phyloP scores from a whole-genome alignment of 2,329 filamentous ascomycete genomes.

The Curvularia eragrostidis region DNA sequence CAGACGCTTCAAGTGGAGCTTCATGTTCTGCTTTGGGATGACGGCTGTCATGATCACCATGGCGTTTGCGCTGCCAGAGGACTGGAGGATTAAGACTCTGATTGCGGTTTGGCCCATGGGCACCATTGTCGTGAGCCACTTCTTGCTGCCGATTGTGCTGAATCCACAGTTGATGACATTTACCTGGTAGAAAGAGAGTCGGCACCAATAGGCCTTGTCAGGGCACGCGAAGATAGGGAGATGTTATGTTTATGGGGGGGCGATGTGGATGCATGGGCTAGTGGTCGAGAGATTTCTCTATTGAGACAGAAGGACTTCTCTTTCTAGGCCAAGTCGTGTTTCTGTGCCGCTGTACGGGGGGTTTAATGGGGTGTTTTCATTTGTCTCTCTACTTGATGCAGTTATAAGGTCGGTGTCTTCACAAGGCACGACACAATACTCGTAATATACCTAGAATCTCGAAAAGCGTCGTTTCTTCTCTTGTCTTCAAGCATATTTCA shows the following conservation, averaged over 20 bases:
- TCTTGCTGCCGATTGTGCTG: conserved; percentile 73
- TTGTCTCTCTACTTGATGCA: not conserved
- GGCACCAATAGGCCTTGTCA: not conserved
- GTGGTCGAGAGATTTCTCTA: no score
- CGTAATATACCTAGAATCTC: not conserved
- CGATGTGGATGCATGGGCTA: not conserved
- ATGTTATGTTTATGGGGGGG: not conserved
- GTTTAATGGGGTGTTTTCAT: not conserved
- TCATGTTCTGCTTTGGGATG: conserved; percentile 68
- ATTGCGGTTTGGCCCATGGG: conserved; percentile 77
- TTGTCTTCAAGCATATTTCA: not conserved
- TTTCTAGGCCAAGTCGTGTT: not conserved
- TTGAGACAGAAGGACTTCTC: not conserved
- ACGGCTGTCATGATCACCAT: conserved; percentile 69
- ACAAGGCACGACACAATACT: not conserved
- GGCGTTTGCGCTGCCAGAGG: conserved; percentile 69
- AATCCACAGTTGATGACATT: conserved; percentile 84
- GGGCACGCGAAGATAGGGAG: not conserved
- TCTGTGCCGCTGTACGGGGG: not conserved
- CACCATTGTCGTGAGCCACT: conserved; percentile 71
- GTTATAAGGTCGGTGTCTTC: not conserved
- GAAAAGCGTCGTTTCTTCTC: not conserved
- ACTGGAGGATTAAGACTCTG: conserved; percentile 55
- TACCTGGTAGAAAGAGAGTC: conserved; percentile 64
- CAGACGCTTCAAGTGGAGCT: conserved; percentile 72